A percentile compares a stretch with the other conserved stretches of the same genome.
These are phyloP conservation scores for Mycena metata DNA, from an alignment of 768 basidiomycete genomes.

Conservation along the genomic window DNA sequence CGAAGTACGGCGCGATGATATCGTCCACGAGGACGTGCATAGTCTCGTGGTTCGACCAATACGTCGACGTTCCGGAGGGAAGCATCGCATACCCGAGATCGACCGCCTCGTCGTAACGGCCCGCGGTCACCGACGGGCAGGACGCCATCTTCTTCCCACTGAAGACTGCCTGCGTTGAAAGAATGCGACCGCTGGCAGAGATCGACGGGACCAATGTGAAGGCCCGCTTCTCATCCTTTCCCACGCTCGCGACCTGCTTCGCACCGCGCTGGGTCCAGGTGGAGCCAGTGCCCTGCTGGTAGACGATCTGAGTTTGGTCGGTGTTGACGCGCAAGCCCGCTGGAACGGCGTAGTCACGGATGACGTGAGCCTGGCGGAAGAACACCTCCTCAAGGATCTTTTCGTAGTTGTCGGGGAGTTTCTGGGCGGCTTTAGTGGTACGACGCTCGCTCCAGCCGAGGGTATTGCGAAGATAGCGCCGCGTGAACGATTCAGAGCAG, in stretches of 20 bases:
- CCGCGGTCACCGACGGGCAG: slow-evolving; percentile 36
- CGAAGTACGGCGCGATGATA: slow-evolving; percentile 47
- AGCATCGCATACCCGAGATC: slow-evolving; percentile 41
- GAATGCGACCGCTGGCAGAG: slow-evolving; percentile 46
- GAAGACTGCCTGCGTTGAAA: slow-evolving; percentile 58
- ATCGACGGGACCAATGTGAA: slow-evolving; percentile 54
- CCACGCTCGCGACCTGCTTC: slow-evolving; percentile 52
- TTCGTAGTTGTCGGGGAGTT: slow-evolving; percentile 43
- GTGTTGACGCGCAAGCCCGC: slow-evolving; percentile 16
- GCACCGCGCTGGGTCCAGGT: slow-evolving; percentile 49
- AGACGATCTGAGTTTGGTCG: slow-evolving; percentile 41
- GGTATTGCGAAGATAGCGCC: slow-evolving; percentile 40
- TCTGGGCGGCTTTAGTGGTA: slow-evolving; percentile 49
- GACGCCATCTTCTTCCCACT: slow-evolving; percentile 45
- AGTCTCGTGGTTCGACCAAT: slow-evolving; percentile 46
- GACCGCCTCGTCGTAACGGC: slow-evolving; percentile 39
- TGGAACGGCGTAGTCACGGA: slow-evolving; percentile 7
- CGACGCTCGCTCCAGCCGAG: slow-evolving; percentile 28
- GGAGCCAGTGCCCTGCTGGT: slow-evolving; percentile 40
- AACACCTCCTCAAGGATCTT: slow-evolving; percentile 1
- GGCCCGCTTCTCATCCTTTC: slow-evolving; percentile 58
- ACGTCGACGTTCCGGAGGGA: slow-evolving; percentile 38
- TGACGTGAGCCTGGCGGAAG: slow-evolving; percentile 8
- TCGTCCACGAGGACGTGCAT: slow-evolving; percentile 43
- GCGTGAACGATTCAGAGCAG: slow-evolving; percentile 41